Evolutionary conservation across 1,139 yeast species (phyloP).

Genomic region (Neolecta irregularis): DNA sequence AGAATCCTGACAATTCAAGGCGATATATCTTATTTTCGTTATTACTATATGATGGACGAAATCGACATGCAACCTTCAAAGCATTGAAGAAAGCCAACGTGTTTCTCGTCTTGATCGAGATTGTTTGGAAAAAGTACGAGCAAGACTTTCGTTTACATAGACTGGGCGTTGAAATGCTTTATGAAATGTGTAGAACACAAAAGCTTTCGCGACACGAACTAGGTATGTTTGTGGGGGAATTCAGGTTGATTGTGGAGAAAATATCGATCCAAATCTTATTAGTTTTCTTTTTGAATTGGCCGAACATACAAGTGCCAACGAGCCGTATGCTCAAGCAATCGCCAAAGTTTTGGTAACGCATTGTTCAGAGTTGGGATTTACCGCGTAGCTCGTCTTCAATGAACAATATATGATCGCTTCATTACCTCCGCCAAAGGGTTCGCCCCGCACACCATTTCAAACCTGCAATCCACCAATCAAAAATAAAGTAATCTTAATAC

Average conservation of each 20-base stretch:
- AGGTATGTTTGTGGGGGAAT: constrained; percentile 1
- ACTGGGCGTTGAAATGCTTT: constrained; percentile 38
- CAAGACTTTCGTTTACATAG: constrained; percentile 20
- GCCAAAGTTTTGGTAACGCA: constrained; percentile 39
- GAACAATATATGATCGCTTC: constrained; percentile 68
- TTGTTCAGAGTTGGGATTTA: not conserved
- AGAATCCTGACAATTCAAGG: constrained; percentile 14
- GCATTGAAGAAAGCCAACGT: constrained; percentile 38
- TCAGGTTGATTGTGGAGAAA: constrained; percentile 15
- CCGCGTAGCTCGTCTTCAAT: constrained; percentile 39
- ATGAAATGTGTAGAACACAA: constrained; percentile 37
- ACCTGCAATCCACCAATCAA: constrained; percentile 9
- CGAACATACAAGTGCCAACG: constrained; percentile 37
- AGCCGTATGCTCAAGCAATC: constrained; percentile 51
- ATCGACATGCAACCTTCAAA: constrained; percentile 30
- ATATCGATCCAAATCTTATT: constrained; percentile 39
- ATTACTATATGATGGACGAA: constrained; percentile 33
- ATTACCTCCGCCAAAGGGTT: constrained; percentile 24
- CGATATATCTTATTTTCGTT: constrained; percentile 17
- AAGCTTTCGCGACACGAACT: constrained; percentile 33
- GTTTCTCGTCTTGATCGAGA: constrained; percentile 29
- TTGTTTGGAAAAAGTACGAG: constrained; percentile 25
- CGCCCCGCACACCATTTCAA: constrained; percentile 14
- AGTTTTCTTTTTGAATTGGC: constrained; percentile 39
- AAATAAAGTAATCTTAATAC: constrained; percentile 15